These are phyloP conservation scores for Articulospora tetracladia DNA, from an alignment of 495 filamentous ascomycete genomes.

Conservation along the genomic window DNA sequence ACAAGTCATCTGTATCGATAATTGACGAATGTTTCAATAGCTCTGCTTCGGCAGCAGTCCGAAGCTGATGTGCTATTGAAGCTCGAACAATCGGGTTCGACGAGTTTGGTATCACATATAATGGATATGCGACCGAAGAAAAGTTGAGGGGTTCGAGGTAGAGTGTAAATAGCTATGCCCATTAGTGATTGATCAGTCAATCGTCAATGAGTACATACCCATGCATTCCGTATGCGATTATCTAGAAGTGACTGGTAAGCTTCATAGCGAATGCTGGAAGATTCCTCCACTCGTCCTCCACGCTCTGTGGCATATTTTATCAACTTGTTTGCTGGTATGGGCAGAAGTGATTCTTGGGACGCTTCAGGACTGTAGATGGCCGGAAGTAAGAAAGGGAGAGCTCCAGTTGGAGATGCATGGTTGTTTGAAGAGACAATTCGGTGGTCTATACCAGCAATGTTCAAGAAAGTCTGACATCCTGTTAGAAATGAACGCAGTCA, in stretches of 20 bases:
- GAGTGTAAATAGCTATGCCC: constrained; percentile 65
- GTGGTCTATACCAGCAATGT: constrained; percentile 68
- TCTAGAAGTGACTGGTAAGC: constrained; percentile 83
- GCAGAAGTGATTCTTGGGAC: constrained; percentile 23
- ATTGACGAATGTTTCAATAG: constrained; percentile 58
- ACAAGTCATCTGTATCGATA: constrained; percentile 60
- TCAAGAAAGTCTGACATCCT: constrained; percentile 71
- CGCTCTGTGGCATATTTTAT: constrained; percentile 62
- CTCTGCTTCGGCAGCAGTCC: constrained; percentile 65
- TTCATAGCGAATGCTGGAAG: constrained; percentile 58
- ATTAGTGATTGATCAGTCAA: constrained; percentile 1
- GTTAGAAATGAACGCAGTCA: background rate
- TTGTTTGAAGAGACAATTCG: constrained; percentile 74
- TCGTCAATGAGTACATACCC: constrained; percentile 49
- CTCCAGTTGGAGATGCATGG: constrained; percentile 85
- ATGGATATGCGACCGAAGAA: constrained; percentile 52
- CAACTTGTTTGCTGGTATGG: constrained; percentile 64
- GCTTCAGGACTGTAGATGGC: constrained; percentile 28
- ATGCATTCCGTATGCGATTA: constrained; percentile 76
- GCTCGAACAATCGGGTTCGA: constrained; percentile 57
- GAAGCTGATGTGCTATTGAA: constrained; percentile 58
- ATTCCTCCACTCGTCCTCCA: constrained; percentile 45
- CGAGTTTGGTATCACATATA: constrained; percentile 67
- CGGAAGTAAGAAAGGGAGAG: constrained; percentile 83
- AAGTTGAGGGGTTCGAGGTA: constrained; percentile 71